These are phyloP conservation scores for Hymenotorrendiella dingleyae DNA, from an alignment of 2,329 filamentous ascomycete species.

Conservation along the genomic window DNA sequence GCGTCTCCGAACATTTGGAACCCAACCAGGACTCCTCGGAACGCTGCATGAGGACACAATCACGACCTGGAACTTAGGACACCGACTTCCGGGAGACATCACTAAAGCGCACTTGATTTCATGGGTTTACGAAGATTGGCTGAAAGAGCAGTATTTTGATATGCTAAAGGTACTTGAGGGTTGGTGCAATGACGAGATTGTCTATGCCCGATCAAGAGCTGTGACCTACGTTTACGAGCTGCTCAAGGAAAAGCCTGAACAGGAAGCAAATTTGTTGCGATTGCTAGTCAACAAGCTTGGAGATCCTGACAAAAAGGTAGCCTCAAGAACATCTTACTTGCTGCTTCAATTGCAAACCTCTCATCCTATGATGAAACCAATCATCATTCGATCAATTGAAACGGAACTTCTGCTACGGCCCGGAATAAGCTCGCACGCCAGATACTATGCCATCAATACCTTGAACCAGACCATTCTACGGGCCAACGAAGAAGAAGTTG, in stretches of 20 bases:
- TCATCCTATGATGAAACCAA: conserved; percentile 89
- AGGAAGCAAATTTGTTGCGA: conserved; percentile 88
- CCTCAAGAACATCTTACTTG: conserved; percentile 86
- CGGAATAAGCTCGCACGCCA: conserved; percentile 79
- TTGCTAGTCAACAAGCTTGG: conserved; percentile 95
- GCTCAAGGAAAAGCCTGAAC: conserved; percentile 91
- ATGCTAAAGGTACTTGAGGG: conserved; percentile 84
- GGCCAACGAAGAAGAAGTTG: conserved; percentile 72
- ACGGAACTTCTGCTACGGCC: conserved; percentile 82
- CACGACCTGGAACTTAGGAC: conserved; percentile 58
- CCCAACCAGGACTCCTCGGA: conserved; percentile 70
- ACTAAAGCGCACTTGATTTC: conserved; percentile 72
- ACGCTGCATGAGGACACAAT: conserved; percentile 58
- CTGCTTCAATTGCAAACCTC: conserved; percentile 84
- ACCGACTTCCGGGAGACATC: conserved; percentile 67
- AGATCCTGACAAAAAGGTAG: conserved; percentile 91
- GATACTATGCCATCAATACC: conserved; percentile 94
- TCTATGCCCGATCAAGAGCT: conserved; percentile 82
- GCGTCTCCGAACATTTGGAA: conserved; percentile 71
- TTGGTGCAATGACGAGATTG: conserved; percentile 93
- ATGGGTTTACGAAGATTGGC: conserved; percentile 92
- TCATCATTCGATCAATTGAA: conserved; percentile 80
- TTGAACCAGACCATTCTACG: conserved; percentile 95
- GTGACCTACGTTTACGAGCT: conserved; percentile 89
- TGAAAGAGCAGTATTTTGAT: conserved; percentile 91